Base-by-base conservation (phyloP, 2,329 filamentous ascomycete genomes). In the Tolypocladium endophyticum region DNA sequence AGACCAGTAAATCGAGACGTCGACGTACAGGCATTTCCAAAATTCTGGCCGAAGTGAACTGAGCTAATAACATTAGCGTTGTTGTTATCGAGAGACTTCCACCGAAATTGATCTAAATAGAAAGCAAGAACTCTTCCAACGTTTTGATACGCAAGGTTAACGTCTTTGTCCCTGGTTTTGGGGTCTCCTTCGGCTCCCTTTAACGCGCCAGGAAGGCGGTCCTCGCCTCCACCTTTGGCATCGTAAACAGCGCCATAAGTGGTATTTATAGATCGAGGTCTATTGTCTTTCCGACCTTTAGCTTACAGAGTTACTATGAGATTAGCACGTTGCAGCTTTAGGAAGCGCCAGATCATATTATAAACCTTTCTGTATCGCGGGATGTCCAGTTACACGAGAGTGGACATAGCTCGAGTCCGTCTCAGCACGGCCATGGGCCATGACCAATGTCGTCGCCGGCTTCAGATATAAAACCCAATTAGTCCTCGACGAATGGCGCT, bases 81-180 rank as follows among this genome's bases (percentile, higher is more conserved):
- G 55, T 76, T 71, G 70, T 81, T 78, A 68, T 84, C 78, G 59
- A 83, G 77, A 0, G 78, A 81, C 35, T 77, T 72, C 76, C 79
- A 81, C 47, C 73, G 67, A 64, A 82, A 82, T 43, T 76, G 70
- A 12, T 78, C 71, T 56, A 72, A 71, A 71, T 81, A 83, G 64
- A 83, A 82, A 25, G 76, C 69, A 47, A 81, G 70, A 0, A 81
- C 79, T 12, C 69, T 68, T 33, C 79, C 79, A 0, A 80, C 73
- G 55, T 81, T 81, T 63, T 81, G 77, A 61, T 73, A 82, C 1
- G 76, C 77, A 56, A 80, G 73, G 61, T 82, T 81, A 63, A 73
- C 79, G 23, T 73, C 68, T 57, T 74, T 69, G 61, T 81, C 79
- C 50, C 70, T 67, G 55, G 68, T 62, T 2, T 73, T 65, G 1